These are phyloP conservation scores for Lagenidium sp. DNA, from an alignment of 352 stramenopile species.

Conservation along the genomic window DNA sequence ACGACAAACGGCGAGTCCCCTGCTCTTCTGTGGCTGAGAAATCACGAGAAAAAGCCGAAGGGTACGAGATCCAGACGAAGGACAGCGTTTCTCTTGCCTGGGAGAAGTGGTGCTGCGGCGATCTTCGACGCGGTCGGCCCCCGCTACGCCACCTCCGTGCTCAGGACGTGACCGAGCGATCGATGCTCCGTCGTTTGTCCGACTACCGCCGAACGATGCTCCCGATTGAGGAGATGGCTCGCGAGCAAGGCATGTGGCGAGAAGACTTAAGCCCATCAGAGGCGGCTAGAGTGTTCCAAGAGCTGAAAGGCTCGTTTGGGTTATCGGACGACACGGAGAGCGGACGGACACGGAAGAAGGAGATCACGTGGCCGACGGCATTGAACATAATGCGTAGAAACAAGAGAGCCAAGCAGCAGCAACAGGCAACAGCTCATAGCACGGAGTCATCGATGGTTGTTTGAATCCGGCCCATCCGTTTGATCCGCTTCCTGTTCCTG, in stretches of 20 bases:
- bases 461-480: neutral
- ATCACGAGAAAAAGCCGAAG: neutral
- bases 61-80: conserved; percentile 15
- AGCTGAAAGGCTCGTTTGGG: neutral
- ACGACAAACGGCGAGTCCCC: neutral
- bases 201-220: conserved; percentile 12
- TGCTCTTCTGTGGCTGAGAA: neutral
- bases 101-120: conserved; percentile 17
- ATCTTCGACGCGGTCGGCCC: neutral
- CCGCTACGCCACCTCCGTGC: conserved; percentile 5
- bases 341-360: conserved; percentile 13
- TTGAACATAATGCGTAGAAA: conserved; percentile 9
- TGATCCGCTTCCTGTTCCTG: neutral
- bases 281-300: conserved; percentile 1
- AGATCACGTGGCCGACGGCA: conserved; percentile 13
- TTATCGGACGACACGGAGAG: neutral
- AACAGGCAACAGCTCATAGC: too few relatives aligned
- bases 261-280: neutral
- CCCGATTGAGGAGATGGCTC: conserved; percentile 10
- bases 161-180: conserved; percentile 6
- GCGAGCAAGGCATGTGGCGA: conserved; percentile 4
- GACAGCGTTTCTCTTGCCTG: conserved; percentile 9
- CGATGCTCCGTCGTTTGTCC: conserved; percentile 5
- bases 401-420: conserved; percentile 13
- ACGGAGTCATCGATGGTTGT: neutral